Evolutionary conservation across 1,139 yeast genomes (phyloP), one percentile per base, ranked within the genome.

Genomic region (Debaryomyces singareniensis): DNA sequence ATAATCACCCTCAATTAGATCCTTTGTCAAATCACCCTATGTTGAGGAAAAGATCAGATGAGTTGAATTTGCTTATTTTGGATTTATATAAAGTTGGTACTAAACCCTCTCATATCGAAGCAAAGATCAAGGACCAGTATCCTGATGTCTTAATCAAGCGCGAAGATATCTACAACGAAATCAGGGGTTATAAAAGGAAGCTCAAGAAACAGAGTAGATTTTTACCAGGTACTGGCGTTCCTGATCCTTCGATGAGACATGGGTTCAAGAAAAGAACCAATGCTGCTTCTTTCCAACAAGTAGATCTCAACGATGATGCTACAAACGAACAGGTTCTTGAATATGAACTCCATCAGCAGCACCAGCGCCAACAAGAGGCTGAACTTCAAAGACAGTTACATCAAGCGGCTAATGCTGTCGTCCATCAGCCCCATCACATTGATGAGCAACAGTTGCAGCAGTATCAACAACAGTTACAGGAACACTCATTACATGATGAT

Each of bases 141-240:
- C 77, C 75, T 20, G 77, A 71, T 38, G 70, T 72, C 26, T 58
- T 71, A 31, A 71, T 72, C 40, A 72, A 72, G 47, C 56, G 78
- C 34, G 78, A 72, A 45, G 78, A 72, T 47, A 72, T 72, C 33
- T 72, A 71, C 46, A 72, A 72, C 47, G 78, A 72, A 46, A 71
- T 72, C 40, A 52, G 78, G 35, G 76, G 76, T n/a, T 68, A 71
- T 50, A 72, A 72, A 49, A 60, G 75, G 35, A 71, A 72, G 39
- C 51, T 71, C 42, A 67, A 66, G 53, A 61, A 64, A 42, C 71
- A 61, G 40, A 54, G 47, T 29, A 54, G 61, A 7, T 54, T 43
- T 26, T 35, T 47, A 20, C 38, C 38, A 30, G 37, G 38, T 28
- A 27, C 11, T 14, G 29, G 24, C 16, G 38, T 40, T 12, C 37